phyloP scores from a whole-genome alignment of 768 basidiomycete species.

The Lentinula detonsa region DNA sequence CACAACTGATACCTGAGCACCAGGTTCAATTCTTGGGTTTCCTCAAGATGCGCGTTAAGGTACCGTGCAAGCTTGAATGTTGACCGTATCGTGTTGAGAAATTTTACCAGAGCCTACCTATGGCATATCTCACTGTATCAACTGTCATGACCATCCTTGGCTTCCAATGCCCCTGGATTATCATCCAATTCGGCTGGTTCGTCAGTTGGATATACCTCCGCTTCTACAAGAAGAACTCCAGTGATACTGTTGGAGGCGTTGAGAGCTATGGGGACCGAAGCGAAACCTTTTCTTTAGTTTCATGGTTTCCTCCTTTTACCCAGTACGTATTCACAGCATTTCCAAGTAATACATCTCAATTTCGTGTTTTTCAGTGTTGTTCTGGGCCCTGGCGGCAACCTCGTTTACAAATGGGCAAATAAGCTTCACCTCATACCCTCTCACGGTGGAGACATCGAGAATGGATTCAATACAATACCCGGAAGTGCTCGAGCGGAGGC shows the following conservation, averaged over 20 bases:
- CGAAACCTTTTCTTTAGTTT: conserved; percentile 92
- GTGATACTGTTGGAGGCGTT: conserved; percentile 54
- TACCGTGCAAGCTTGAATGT: conserved; percentile 19
- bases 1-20: conserved; percentile 96
- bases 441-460: conserved; percentile 59
- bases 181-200: conserved; percentile 99
- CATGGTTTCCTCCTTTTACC: conserved; percentile 95
- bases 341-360: background rate
- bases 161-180: conserved; percentile 83
- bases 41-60: conserved; percentile 87
- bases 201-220: conserved; percentile 93
- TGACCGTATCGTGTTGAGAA: background rate
- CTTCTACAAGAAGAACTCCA: conserved; percentile 88
- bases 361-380: conserved; percentile 37
- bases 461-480: conserved; percentile 71
- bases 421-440: conserved; percentile 73
- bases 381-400: conserved; percentile 58
- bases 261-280: conserved; percentile 88
- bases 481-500: conserved; percentile 94
- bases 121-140: conserved; percentile 88
- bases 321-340: conserved; percentile 57
- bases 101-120: conserved; percentile 73
- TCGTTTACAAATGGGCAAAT: conserved; percentile 59
- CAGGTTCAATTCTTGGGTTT: conserved; percentile 91
- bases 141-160: conserved; percentile 79